Base-by-base conservation (phyloP, 2,329 filamentous ascomycete species). In the Tolypocladium tropicale region DNA sequence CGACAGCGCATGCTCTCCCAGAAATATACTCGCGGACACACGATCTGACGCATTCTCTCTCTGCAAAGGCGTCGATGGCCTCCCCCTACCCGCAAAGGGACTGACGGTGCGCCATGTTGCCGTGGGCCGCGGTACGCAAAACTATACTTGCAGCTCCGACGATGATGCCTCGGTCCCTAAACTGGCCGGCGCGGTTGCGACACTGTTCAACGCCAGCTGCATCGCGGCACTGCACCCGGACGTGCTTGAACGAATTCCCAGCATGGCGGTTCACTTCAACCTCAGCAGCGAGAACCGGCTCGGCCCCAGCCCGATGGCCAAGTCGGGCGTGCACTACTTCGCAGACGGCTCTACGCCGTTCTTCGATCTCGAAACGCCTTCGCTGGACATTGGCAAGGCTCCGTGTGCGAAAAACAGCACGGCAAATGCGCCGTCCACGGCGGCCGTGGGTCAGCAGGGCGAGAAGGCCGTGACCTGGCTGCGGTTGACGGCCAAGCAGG, bases 201-300 rank as follows among this genome's bases (percentile, higher is more conserved):
- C 83, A 1, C 88, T 97, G 64, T 96, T 89, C 84, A 91, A 96
- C 73, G 88, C 85, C 57, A 89, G 85, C 63, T 96, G 93, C 73
- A 72, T 93, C 36, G 88, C 87, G 7, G 79, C 87, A 46, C 76
- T 81, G 62, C 85, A 84, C 64, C 85, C 89, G 0, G 79, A 84
- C 55, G 76, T 94, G 18, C 76, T 92, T 46, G 68, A 77, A 60
- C 70, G 78, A 55, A 78, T 95, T 23, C 84, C 89, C 4, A 76
- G 76, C 58, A 80, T 90, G 56, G 83, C 86, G 1, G 79, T 95
- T 55, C 78, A 83, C 66, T 87, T 88, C 66, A 76, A 83, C 65
- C 74, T 86, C 52, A 69, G 75, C 39, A 66, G 69, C 59, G 58
- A 71, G 21, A 65, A 70, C 51, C 68, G 64, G 54, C 74, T 78